Evolutionary conservation across 805 yeast genomes (phyloP), one percentile per base, ranked within the genome.

Genomic region (Candida morakotiae): DNA sequence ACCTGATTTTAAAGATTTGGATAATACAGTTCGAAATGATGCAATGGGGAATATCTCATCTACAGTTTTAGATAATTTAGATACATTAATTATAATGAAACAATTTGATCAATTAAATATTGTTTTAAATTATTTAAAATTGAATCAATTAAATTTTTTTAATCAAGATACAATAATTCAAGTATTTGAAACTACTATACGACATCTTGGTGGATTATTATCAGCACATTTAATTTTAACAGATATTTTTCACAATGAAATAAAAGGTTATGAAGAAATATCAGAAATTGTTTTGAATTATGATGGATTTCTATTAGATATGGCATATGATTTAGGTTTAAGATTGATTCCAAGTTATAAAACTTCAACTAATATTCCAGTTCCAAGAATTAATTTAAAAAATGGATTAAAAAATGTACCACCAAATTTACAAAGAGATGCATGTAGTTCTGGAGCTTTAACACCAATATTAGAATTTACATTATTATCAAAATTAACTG

Each of bases 371-470:
- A 81, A 81, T 0, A 67, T 88, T 6, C 96, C 96, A 0, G 67
- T 73, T n/a, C 87, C 98, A 0, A 62, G 97, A 42, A 75, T 87
- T 7, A 87, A 89, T 53, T 55, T 89, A 17, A 61, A 61, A 13
- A 48, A 62, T 16, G 91, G 89, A 0, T 63, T 75, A 1, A 49
- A 37, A 37, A 58, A 24, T 36, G 62, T 80, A 0, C 77, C 83
- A 0, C 42, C 56, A 5, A 50, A 53, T 1, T 43, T 76, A 4
- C 71, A 75, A 35, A 46, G 64, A 9, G 94, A 86, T 43, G 88
- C 88, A 5, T 88, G 96, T 53, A 75, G 88, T 0, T 83, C 96
- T 0, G 97, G 96, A 2, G 91, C 89, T 13, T 83, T 88, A 0
- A 79, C 89, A 1, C 85, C 95, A 2, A 71, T 87, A 42, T 64